Conservation (phyloP, 1,139 yeast genomes). For the Casaregolazyma suthepensis region DNA sequence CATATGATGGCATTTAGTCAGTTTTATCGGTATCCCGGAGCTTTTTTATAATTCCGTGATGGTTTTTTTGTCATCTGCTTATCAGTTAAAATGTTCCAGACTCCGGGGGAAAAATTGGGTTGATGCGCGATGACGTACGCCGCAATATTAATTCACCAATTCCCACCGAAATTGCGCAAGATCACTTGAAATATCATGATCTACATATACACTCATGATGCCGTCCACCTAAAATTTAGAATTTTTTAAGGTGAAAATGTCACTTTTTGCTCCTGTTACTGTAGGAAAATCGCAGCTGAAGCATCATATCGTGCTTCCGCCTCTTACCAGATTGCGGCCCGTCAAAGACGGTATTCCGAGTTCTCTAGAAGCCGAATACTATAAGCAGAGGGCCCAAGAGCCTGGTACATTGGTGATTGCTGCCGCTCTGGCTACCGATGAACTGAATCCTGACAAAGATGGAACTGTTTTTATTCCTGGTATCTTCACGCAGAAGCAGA, state of each 20-base stretch:
- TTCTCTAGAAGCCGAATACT: constrained; percentile 33
- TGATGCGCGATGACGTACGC: not conserved
- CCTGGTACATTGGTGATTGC: constrained; percentile 41
- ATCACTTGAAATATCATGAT: not conserved
- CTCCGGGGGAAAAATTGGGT: not conserved
- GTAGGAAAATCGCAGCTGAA: constrained; percentile 19
- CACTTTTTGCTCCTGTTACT: constrained; percentile 26
- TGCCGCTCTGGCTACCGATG: constrained; percentile 23
- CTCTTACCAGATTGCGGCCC: constrained; percentile 47
- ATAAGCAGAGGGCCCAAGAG: constrained; percentile 41
- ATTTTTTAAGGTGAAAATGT: not conserved
- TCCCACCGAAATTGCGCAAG: not conserved
- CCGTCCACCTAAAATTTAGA: not conserved
- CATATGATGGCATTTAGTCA: not conserved
- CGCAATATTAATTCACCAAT: not conserved
- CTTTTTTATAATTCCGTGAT: not conserved
- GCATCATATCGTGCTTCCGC: constrained; percentile 40
- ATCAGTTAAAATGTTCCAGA: not conserved
- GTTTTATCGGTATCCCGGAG: not conserved
- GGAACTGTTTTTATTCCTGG: constrained; percentile 47
- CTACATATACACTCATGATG: not conserved
- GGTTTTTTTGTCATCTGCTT: not conserved
- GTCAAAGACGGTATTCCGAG: constrained; percentile 15
- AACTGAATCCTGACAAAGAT: constrained; percentile 30
- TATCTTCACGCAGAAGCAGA: constrained; percentile 42